These are phyloP conservation scores for Drechmeria coniospora DNA, from an alignment of 2,329 filamentous ascomycete species.

Conservation along the genomic window DNA sequence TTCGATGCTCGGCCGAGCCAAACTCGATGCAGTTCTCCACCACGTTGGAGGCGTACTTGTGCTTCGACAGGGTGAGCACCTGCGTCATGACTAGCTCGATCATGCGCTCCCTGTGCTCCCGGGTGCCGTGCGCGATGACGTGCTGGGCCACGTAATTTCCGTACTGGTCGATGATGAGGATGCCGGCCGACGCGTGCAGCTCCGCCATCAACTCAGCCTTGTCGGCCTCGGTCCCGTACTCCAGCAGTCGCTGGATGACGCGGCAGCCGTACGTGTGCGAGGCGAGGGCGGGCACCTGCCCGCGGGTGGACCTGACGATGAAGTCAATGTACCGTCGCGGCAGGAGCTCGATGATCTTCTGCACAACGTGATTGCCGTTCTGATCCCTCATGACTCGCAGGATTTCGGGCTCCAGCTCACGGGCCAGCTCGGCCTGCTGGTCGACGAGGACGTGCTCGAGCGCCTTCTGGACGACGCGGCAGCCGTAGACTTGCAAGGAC, in stretches of 20 bases:
- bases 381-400: conserved; percentile 67
- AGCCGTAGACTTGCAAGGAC: conserved; percentile 82
- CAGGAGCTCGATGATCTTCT: conserved; percentile 76
- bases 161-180: conserved; percentile 71
- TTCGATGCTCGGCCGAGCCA: conserved; percentile 54
- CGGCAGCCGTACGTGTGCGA: conserved; percentile 78
- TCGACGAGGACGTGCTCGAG: conserved; percentile 84
- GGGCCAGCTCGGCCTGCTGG: conserved; percentile 71
- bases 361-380: conserved; percentile 93
- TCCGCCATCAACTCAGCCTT: conserved; percentile 61
- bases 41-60: conserved; percentile 95
- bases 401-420: conserved; percentile 66
- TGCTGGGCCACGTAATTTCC: conserved; percentile 97
- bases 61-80: conserved; percentile 65
- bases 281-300: conserved; percentile 58
- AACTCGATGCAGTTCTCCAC: conserved; percentile 81
- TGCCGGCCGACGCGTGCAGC: conserved; percentile 55
- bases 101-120: conserved; percentile 56
- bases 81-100: conserved; percentile 58
- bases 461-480: conserved; percentile 91
- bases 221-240: conserved; percentile 60
- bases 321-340: conserved; percentile 68
- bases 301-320: conserved; percentile 66
- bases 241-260: conserved; percentile 83
- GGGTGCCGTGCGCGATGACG: conserved; percentile 63